These are phyloP conservation scores for Sphagnum fallax DNA, from an alignment of 228 moss, liverwort and hornwort species.

Conservation along the genomic window DNA sequence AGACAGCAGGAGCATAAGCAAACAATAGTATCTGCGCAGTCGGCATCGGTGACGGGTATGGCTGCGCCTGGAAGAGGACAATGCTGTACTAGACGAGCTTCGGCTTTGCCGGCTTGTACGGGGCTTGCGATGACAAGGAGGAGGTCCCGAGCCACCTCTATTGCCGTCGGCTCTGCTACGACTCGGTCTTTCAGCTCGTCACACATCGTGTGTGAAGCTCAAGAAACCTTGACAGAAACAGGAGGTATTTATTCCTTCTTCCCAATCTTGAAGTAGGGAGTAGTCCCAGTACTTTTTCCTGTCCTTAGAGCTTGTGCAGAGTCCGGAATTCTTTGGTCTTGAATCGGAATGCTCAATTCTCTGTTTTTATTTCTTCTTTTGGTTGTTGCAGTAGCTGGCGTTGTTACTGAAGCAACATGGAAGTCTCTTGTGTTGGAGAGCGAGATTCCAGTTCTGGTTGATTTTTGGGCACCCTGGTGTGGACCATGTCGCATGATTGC, in stretches of 20 bases:
- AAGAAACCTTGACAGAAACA: conserved; percentile 61
- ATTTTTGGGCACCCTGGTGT: conserved; percentile 99
- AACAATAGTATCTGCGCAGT: conserved; percentile 26
- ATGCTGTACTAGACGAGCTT: conserved; percentile 7
- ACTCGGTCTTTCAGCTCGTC: conserved; percentile 13
- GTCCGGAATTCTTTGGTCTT: background rate
- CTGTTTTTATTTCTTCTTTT: conserved; percentile 10
- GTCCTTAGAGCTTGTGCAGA: background rate
- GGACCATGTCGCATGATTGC: conserved; percentile 99
- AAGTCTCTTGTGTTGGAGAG: conserved; percentile 44
- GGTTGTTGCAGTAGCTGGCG: conserved; percentile 45
- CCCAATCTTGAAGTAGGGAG: background rate
- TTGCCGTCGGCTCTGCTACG: conserved; percentile 9
- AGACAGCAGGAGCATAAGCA: conserved; percentile 26
- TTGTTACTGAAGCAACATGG: conserved; percentile 53
- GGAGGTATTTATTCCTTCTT: conserved; percentile 6
- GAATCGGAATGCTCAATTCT: conserved; percentile 1
- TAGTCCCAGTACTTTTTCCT: background rate
- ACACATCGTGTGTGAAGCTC: conserved; percentile 47
- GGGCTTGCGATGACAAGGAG: conserved; percentile 50
- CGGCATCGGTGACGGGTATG: conserved; percentile 33
- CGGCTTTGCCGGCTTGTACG: conserved; percentile 44
- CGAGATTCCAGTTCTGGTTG: conserved; percentile 69
- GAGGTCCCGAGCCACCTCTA: conserved; percentile 10
- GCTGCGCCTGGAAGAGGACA: conserved; percentile 5